Base-by-base conservation (phyloP, 257 asterid species). In the Marsdenia floribunda region DNA sequence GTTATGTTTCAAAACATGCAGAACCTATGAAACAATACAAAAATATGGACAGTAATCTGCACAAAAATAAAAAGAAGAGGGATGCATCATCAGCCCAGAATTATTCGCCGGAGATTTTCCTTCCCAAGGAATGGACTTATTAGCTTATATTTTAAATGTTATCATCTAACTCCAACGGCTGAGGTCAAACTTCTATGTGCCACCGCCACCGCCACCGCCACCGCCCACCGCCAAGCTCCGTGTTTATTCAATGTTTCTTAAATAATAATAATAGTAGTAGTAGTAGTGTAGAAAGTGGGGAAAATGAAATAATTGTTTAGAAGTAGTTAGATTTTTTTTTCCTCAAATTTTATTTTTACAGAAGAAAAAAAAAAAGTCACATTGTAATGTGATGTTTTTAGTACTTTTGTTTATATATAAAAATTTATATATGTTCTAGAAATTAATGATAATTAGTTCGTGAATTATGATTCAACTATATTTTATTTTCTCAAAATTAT, bases 41-140 rank as follows among this genome's bases (percentile, higher is more conserved):
- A 54, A 77, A 67, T 13, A 72, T 18, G 11, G 84, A 76, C 9
- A 75, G 82, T 73, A 75, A 71, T 6, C 1, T 26, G 76, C 82
- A 61, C 70, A 77, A 73, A 15, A 55, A 69, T 21, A 72, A 76
- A 50, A 65, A 71, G 79, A 49, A 13, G 40, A 83, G 65, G 6
- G 50, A 77, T n/a, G 68, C 66, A 22, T 26, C 73, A 3, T 58
- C 73, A 6, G 68, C 59, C 10, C 67, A 68, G 3, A 67, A 80
- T 37, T 63, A 72, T 66, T 85, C 93, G 5, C 88, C 86, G 0
- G 90, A 85, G 38, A 84, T 87, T 19, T 80, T 81, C 73, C 88
- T 91, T 14, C 95, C 95, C 0, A 79, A 89, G 74, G 97, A 91
- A 75, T 91, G 95, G 95, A 86, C 90, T 61, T 89, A 89, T 72